Percentiles rank a stretch among this genome's conserved stretches.
Conservation (phyloP, 1,284 basidiomycete genomes). For the Malassezia sympodialis region DNA sequence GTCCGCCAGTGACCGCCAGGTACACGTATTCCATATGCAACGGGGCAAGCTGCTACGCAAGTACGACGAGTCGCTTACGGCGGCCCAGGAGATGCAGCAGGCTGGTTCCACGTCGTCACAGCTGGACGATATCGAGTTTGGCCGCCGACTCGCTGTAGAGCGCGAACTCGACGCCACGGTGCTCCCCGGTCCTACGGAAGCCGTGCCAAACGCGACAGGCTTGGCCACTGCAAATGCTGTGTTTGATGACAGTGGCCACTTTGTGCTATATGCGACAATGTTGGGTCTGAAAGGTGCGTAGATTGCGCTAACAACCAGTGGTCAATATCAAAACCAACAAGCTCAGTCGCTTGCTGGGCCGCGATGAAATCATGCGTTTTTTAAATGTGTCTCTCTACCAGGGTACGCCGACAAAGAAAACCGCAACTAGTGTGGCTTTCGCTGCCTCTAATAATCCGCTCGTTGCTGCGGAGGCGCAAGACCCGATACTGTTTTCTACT, state of each 20-base stretch:
- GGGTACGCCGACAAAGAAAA: conserved; percentile 79
- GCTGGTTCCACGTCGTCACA: conserved; percentile 72
- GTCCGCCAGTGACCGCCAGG: conserved; percentile 80
- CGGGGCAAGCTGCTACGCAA: conserved; percentile 78
- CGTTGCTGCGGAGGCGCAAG: conserved; percentile 58
- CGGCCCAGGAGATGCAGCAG: conserved; percentile 77
- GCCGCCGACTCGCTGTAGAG: conserved; percentile 82
- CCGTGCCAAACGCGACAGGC: conserved; percentile 25
- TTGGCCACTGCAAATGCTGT: conserved; percentile 55
- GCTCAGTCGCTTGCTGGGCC: conserved; percentile 77
- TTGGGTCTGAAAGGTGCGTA: conserved; percentile 82
- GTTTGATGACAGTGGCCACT: conserved; percentile 94
- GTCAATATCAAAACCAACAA: conserved; percentile 89
- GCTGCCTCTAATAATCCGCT: conserved; percentile 91
- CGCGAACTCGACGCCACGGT: conserved; percentile 70
- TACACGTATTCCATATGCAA: conserved; percentile 84
- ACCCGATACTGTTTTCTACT: conserved; percentile 86
- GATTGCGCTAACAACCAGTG: conserved; percentile 54
- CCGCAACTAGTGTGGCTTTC: conserved; percentile 77
- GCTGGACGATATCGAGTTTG: conserved; percentile 99
- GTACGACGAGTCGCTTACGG: conserved; percentile 86
- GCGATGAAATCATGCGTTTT: conserved; percentile 87
- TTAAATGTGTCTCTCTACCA: conserved; percentile 82
- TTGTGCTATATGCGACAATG: conserved; percentile 82
- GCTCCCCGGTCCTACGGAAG: conserved; percentile 52